Base-by-base conservation (phyloP, 495 filamentous ascomycete genomes). In the Penicillium bialowiezense region DNA sequence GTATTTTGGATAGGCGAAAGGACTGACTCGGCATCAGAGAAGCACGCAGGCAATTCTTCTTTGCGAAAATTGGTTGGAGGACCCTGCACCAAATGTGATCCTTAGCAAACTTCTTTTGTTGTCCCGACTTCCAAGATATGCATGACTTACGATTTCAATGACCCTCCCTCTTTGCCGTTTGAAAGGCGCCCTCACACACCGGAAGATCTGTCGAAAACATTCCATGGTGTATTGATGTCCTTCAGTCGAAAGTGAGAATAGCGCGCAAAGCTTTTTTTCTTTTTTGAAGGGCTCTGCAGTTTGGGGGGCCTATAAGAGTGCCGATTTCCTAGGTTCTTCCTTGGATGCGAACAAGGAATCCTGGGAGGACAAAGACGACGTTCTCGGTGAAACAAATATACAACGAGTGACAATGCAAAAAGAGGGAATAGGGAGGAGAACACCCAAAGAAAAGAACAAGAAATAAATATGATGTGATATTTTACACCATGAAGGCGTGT, bases 61-160 rank as follows among this genome's bases (percentile, higher is more conserved):
- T 72, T 74, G 33, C 73, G 62, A 48, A 76, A 76, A 40, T 76
- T 63, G 18, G 67, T 76, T 10, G 73, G 73, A 36, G 62, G 69
- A 10, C 71, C 70, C 73, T 76, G 44, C 26, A 36, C 15, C 24
- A 23, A n/a, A 39, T 32, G 7, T 10, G 24, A 2, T 42, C 33
- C 29, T 60, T 24, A 62, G 48, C 34, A 6, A 15, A 29, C 5
- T 2, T 14, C n/a, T 18, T 44, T 35, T 7, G 7, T 15, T 4
- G 38, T 5, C 1, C n/a, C 17, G 6, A 24, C 1, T 6, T 3
- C 44, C 23, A 10, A 6, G 9, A 5, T 19, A 3, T 35, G 23
- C 17, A 42, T 29, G 32, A 65, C 71, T 58, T 43, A 74, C 69
- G 42, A 74, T 74, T 48, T 74, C 67, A 54, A 75, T 52, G 24